A percentile compares a stretch with the other conserved stretches of the same genome.
Evolutionary conservation across 345 rosid genomes (phyloP).

Genomic region (Alliaria petiolata): DNA sequence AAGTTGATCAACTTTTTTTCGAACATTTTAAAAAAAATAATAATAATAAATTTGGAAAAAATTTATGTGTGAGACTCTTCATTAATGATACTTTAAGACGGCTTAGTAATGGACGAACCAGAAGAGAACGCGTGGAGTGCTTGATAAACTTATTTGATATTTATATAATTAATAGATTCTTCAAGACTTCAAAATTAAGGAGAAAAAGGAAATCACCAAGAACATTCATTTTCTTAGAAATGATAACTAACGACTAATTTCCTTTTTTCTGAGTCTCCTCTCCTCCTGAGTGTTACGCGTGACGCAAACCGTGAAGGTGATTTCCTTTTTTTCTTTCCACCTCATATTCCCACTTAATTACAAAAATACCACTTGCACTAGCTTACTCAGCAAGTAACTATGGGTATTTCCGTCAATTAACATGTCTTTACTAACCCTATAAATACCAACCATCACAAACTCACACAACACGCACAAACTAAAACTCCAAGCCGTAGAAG

Average conservation of each 20-base stretch:
- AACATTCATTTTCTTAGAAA: neutral
- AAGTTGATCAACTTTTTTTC: too few species aligned
- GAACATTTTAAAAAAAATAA: too few species aligned
- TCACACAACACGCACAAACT: neutral
- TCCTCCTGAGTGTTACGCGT: constrained; percentile 1
- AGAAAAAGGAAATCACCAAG: neutral
- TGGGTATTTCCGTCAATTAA: neutral
- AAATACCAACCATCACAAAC: neutral
- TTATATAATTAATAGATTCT: neutral
- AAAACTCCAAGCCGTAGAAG: neutral
- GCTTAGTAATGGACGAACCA: neutral
- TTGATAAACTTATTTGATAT: neutral
- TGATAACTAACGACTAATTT: neutral
- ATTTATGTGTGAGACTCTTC: too few species aligned
- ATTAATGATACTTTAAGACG: too few species aligned
- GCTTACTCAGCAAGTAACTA: constrained; percentile 15
- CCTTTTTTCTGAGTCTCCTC: constrained; percentile 3
- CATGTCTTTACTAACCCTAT: neutral
- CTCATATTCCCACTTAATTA: neutral
- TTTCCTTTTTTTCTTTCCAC: neutral
- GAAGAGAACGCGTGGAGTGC: neutral
- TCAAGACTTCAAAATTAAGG: neutral
- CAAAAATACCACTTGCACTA: neutral
- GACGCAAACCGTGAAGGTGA: neutral
- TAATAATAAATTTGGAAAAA: too few species aligned